Evolutionary conservation across 139 green algal genomes (phyloP).

Genomic region (Picocystis salinarum): DNA sequence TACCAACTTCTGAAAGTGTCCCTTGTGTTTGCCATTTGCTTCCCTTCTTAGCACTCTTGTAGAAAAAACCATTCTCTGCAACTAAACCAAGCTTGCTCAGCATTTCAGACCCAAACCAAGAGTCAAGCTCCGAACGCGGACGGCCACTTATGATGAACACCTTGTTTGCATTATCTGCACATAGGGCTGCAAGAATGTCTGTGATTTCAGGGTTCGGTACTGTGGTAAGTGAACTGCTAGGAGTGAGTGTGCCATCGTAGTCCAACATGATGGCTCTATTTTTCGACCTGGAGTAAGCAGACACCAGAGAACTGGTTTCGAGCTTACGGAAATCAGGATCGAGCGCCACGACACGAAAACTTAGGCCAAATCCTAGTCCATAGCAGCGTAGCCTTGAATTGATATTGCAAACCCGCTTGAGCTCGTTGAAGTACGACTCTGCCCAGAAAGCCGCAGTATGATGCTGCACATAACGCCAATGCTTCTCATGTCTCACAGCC

Average conservation of each 20-base stretch:
- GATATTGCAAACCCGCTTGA: conserved; percentile 1
- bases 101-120: conserved; percentile 51
- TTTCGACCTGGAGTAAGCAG: conserved; percentile 24
- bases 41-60: conserved; percentile 43
- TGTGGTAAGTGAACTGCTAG: conserved; percentile 1
- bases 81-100: conserved; percentile 56
- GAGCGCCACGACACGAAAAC: conserved; percentile 86
- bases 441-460: conserved; percentile 93
- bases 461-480: conserved; percentile 83
- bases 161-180: conserved; percentile 47
- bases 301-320: conserved; percentile 27
- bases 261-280: conserved; percentile 78
- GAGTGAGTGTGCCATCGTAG: conserved; percentile 90
- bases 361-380: conserved; percentile 86
- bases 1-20: too few species aligned
- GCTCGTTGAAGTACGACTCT: conserved; percentile 9
- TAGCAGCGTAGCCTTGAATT: conserved; percentile 68
- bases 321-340: conserved; percentile 82
- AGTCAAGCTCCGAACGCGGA: conserved; percentile 35
- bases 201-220: conserved; percentile 15
- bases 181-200: conserved; percentile 37
- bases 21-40: conserved; percentile 61
- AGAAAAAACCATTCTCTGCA: conserved; percentile 87
- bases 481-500: conserved; percentile 78
- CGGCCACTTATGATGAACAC: conserved; percentile 81